A percentile compares a stretch with the other conserved stretches of the same genome.
phyloP scores from a whole-genome alignment of 1,284 basidiomycete genomes.

The Irpex sp. region DNA sequence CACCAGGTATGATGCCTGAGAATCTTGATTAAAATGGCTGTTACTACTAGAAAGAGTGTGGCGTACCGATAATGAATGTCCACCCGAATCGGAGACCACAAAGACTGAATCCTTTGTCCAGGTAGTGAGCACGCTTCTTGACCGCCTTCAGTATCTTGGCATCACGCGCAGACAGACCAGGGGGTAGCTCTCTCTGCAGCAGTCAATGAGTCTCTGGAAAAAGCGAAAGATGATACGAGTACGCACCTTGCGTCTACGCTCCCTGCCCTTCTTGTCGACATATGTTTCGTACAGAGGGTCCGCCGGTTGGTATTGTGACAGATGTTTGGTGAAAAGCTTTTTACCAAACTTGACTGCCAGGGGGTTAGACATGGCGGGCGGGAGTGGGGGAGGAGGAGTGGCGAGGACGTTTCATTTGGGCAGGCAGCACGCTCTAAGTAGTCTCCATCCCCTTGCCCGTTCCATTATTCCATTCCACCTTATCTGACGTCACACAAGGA shows the following conservation, averaged over 20 bases:
- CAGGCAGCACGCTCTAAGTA: neutral
- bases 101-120: constrained; percentile 87
- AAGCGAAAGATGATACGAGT: neutral
- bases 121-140: constrained; percentile 79
- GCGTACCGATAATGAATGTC: constrained; percentile 70
- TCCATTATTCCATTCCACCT: neutral
- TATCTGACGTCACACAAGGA: neutral
- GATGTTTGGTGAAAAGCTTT: constrained; percentile 58
- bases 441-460: neutral
- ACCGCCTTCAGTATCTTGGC: constrained; percentile 75
- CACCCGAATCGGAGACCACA: constrained; percentile 88
- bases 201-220: constrained; percentile 3
- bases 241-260: constrained; percentile 67
- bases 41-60: neutral
- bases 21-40: neutral
- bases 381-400: neutral
- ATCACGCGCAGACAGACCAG: constrained; percentile 77
- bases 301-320: constrained; percentile 62
- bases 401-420: neutral
- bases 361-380: constrained; percentile 30
- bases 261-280: constrained; percentile 60
- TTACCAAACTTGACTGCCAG: constrained; percentile 46
- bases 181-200: constrained; percentile 64
- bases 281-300: constrained; percentile 84
- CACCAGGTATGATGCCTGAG: constrained; percentile 66